These are phyloP conservation scores for Larix kaempferi DNA, from an alignment of 75 land plant species.

Conservation along the genomic window DNA sequence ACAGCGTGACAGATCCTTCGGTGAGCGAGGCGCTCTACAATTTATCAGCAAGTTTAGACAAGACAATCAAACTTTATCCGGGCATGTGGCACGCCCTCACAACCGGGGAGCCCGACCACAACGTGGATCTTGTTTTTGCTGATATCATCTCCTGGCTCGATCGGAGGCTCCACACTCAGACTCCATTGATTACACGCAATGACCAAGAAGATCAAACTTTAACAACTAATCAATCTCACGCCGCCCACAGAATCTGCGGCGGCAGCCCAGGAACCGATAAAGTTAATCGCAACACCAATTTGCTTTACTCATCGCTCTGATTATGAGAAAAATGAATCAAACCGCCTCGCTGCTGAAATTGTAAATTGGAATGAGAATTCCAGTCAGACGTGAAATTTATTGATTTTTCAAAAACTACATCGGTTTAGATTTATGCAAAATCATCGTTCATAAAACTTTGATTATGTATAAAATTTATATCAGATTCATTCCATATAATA, in stretches of 20 bases:
- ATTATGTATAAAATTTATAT: too few relatives aligned
- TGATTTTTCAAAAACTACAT: too few relatives aligned
- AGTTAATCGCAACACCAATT: neutral
- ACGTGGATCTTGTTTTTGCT: conserved; percentile 54
- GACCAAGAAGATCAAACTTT: neutral
- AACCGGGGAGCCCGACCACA: conserved; percentile 72
- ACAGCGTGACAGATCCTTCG: conserved; percentile 73
- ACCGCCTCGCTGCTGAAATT: too few relatives aligned
- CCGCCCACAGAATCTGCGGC: neutral
- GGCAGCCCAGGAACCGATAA: too few relatives aligned
- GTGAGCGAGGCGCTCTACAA: conserved; percentile 72
- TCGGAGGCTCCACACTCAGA: neutral
- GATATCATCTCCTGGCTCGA: conserved; percentile 70
- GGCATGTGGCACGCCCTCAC: conserved; percentile 87
- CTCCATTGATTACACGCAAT: neutral
- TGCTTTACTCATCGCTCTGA: neutral
- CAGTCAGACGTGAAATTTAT: too few relatives aligned
- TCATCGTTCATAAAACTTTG: too few relatives aligned
- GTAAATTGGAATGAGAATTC: too few relatives aligned
- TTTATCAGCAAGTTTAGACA: conserved; percentile 56
- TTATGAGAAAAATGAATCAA: neutral
- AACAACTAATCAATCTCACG: neutral
- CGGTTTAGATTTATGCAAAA: too few relatives aligned
- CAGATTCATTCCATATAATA: too few relatives aligned
- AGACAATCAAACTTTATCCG: conserved; percentile 62